Percentiles rank a stretch among this genome's conserved stretches.
Conservation (phyloP, 306 rosid species). For the Begonia masoniana region DNA sequence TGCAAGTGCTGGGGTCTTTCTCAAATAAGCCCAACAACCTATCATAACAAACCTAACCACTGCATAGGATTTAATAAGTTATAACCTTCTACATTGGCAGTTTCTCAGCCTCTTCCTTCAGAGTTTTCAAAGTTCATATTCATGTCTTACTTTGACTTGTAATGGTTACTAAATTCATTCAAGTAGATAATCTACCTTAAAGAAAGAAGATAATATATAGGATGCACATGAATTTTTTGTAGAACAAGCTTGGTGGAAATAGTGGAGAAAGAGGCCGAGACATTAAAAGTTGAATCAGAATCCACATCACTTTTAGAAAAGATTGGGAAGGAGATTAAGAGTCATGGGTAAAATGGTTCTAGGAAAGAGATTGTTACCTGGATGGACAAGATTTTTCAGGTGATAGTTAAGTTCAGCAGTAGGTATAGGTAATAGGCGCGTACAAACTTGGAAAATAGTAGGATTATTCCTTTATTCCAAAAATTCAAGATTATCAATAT, state of each 20-base stretch:
- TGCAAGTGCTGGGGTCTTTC: too few species aligned
- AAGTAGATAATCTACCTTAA: not conserved
- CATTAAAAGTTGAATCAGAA: slow-evolving; percentile 65
- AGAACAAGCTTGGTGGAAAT: slow-evolving; percentile 97
- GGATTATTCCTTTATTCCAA: not conserved
- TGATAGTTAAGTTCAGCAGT: slow-evolving; percentile 13
- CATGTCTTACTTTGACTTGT: not conserved
- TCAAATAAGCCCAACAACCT: too few species aligned
- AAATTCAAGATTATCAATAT: not conserved
- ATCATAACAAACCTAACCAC: too few species aligned
- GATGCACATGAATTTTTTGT: slow-evolving; percentile 99
- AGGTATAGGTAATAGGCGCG: not conserved
- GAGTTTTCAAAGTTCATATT: not conserved
- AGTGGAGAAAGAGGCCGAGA: slow-evolving; percentile 93
- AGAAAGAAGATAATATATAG: slow-evolving; percentile 19
- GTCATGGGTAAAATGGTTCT: slow-evolving; percentile 57
- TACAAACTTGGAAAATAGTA: not conserved
- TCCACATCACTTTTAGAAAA: slow-evolving; percentile 56
- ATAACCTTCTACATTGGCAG: too few species aligned
- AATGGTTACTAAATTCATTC: not conserved
- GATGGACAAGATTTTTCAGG: slow-evolving; percentile 99
- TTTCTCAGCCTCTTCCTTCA: too few species aligned
- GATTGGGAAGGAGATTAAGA: slow-evolving; percentile 59
- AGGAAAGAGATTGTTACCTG: slow-evolving; percentile 83
- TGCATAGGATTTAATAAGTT: too few species aligned